Evolutionary conservation across 306 rosid genomes (phyloP).

Genomic region (cucumber (Cucumis sativus)): Cucumber_9930_V3 NC_026660.2:8255001-8255500

Average conservation of each 20-base stretch:
- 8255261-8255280: constrained; percentile 75
- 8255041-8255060: constrained; percentile 47
- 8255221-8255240: constrained; percentile 57
- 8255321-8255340: constrained; percentile 60
- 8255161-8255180: constrained; percentile 85
- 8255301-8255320: constrained; percentile 51
- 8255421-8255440: constrained; percentile 68
- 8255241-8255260: constrained; percentile 75
- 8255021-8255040: constrained; percentile 74
- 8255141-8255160: constrained; percentile 65
- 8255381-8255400: constrained; percentile 50
- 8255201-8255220: constrained; percentile 56
- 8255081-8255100: constrained; percentile 33
- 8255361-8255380: constrained; percentile 85
- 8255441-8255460: constrained; percentile 87
- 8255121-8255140: constrained; percentile 34
- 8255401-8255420: constrained; percentile 61
- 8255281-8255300: constrained; percentile 56
- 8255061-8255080: constrained; percentile 56
- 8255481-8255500: constrained; percentile 71
- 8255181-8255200: constrained; percentile 66
- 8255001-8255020: constrained; percentile 48
- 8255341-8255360: constrained; percentile 81
- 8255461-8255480: constrained; percentile 79
- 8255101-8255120: constrained; percentile 55